Evolutionary conservation across 495 filamentous ascomycete species (phyloP), one percentile per base, ranked within the genome.

Genomic region (Daldinia decipiens): DNA sequence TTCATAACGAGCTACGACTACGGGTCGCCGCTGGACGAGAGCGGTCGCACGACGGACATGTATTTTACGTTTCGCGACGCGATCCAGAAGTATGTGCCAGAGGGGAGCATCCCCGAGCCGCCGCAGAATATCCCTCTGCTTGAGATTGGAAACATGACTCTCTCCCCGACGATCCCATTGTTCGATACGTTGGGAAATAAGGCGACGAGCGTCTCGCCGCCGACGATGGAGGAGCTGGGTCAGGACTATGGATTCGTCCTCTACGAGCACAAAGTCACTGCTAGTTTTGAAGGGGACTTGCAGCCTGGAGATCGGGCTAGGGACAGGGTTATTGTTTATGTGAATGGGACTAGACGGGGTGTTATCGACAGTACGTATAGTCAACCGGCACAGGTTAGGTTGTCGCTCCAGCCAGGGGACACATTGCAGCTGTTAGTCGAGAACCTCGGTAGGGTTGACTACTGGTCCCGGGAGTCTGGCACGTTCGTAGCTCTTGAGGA

Each of bases 1-100:
- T 79, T 83, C 8, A 80, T 77, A 1, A 82, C 82, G 17, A 83
- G 81, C 68, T 85, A 85, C 65, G 82, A 85, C 63, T 85, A 85
- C 36, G 81, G 82, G 34, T 70, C 83, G 1, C 81, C 83, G 9
- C 71, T 84, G 31, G 83, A 85, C 59, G 82, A 85, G 68, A 83
- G 79, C 72, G 83, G 83, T 1, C 77, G 83, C 0, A 78, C 77
- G 8, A 83, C 77, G 39, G 78, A 81, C 9, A 58, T 84, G 24
- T 85, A 84, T 55, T 59, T 64, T 50, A 71, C 76, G 0, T 59
- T 85, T 36, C 72, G 81, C 11, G 66, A 79, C 26, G 71, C 77
- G 1, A 83, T 84, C 38, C 59, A 65, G 39, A 74, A 76, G 38
- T 78, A 80, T 57, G 76, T 79, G 5, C 78, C 80, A 0, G 24